Conservation (phyloP, 768 basidiomycete species). For the Pluteus cervinus region DNA sequence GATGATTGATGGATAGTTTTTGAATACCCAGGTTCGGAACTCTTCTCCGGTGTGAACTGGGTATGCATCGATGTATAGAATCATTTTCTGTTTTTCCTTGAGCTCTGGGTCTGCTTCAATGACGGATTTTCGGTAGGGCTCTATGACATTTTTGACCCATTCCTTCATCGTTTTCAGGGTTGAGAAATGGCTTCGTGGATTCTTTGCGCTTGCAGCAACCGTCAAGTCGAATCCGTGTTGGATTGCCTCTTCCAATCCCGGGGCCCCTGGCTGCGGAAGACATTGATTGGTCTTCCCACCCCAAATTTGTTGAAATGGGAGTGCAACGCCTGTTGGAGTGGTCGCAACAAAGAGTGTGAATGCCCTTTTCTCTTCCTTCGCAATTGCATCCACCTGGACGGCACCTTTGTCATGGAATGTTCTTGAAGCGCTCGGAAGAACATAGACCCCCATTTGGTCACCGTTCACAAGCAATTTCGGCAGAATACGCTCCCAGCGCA, state of each 20-base stretch:
- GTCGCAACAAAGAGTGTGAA: constrained; percentile 21
- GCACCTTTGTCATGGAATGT: constrained; percentile 14
- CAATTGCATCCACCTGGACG: constrained; percentile 18
- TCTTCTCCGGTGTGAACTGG: constrained; percentile 19
- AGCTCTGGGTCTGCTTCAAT: constrained; percentile 11
- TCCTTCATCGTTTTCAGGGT: constrained; percentile 22
- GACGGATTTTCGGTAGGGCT: constrained; percentile 7
- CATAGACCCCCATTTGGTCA: constrained; percentile 15
- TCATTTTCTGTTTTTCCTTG: constrained; percentile 11
- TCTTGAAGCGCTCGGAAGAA: constrained; percentile 8
- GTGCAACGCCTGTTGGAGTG: constrained; percentile 15
- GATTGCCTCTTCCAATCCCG: constrained; percentile 9
- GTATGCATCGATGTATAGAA: constrained; percentile 21
- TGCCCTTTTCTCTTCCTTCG: constrained; percentile 22
- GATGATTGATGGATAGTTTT: constrained; percentile 14
- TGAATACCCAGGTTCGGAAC: constrained; percentile 12
- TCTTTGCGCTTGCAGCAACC: constrained; percentile 14
- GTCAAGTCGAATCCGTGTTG: constrained; percentile 14
- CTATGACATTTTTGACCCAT: constrained; percentile 12
- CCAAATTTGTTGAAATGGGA: constrained; percentile 28
- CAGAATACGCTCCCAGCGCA: constrained; percentile 14
- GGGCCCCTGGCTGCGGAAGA: constrained; percentile 8
- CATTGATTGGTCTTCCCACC: constrained; percentile 11
- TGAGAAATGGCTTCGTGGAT: constrained; percentile 17
- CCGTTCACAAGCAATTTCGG: constrained; percentile 14